Base-by-base conservation (phyloP, 257 asterid genomes). In the Salvia rosmarinus region DNA sequence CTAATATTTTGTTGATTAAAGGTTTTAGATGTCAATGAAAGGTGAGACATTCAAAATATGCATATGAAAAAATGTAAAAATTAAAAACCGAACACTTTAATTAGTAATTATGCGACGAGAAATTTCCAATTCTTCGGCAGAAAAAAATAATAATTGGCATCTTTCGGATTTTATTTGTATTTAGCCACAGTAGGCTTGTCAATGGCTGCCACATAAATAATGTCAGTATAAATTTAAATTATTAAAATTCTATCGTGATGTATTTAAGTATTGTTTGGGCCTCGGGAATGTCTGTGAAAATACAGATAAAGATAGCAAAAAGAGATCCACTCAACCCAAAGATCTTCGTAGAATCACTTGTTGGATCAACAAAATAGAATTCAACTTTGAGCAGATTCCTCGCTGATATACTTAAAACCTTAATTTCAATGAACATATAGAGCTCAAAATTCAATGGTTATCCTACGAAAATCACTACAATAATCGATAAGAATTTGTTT, bases 311-410 rank as follows among this genome's bases (percentile, higher is more conserved):
- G 58, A 34, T 34, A 50, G 52, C 42, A 2, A 20, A 23, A 39
- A 39, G 6, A 35, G 23, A 23, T n/a, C 8, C 60, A 34, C 19
- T 34, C 11, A 32, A 32, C 19, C 71, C 42, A 60, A 73, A 52
- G 34, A 21, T 28, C 40, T 51, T 52, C 5, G 40, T 3, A 3
- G 10, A 52, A 72, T 52, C 42, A 20, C 50, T n/a, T n/a, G n/a
- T n/a, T n/a, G n/a, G n/a, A n/a, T n/a, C n/a, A n/a, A 6, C 56
- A 62, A 3, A 47, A 62, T 12, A 73, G 39, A 12, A 40, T 35
- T 42, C 39, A 64, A 64, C 66, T 52, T 64, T 12, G 35, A 72
- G 34, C 64, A 62, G 60, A 73, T 73, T 40, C 67, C 58, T 39
- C 77, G 40, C 71, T 16, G 4, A 72, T 30, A 1, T 23, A 23